Conservation (phyloP, 768 basidiomycete genomes). For the Hygrocybe punicea region DNA sequence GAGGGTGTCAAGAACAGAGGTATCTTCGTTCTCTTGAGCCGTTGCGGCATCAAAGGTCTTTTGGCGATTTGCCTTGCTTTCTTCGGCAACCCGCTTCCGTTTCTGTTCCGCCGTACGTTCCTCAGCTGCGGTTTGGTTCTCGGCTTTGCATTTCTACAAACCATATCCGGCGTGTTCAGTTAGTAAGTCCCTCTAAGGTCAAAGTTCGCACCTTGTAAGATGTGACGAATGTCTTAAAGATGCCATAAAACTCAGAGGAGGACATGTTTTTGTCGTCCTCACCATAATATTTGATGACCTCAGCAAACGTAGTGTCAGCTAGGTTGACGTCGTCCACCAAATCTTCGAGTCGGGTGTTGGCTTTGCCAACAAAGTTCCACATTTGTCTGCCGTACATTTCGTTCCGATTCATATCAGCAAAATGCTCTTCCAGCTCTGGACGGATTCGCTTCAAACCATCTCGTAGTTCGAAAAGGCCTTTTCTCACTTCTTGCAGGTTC, state of each 20-base stretch:
- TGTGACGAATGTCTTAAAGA: slow-evolving; percentile 95
- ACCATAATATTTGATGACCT: slow-evolving; percentile 87
- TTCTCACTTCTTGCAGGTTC: slow-evolving; percentile 81
- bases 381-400: slow-evolving; percentile 88
- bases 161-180: not conserved
- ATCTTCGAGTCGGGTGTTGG: slow-evolving; percentile 72
- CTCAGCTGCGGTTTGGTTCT: slow-evolving; percentile 73
- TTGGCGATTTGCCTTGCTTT: slow-evolving; percentile 54
- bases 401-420: slow-evolving; percentile 61
- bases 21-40: slow-evolving; percentile 50
- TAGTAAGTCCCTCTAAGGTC: not conserved
- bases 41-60: slow-evolving; percentile 42
- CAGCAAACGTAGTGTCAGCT: slow-evolving; percentile 78
- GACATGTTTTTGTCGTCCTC: slow-evolving; percentile 87
- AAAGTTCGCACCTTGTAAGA: slow-evolving; percentile 69
- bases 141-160: slow-evolving; percentile 77
- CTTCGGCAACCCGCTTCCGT: slow-evolving; percentile 65
- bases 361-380: slow-evolving; percentile 83
- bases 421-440: slow-evolving; percentile 76
- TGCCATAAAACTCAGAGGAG: slow-evolving; percentile 90
- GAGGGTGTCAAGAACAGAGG: slow-evolving; percentile 58
- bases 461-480: slow-evolving; percentile 66
- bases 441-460: slow-evolving; percentile 77
- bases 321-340: slow-evolving; percentile 83
- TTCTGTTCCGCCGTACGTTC: slow-evolving; percentile 65